Percentiles rank a stretch among this genome's conserved stretches.
Conservation (phyloP, 164 flowering plant species). For the Vitis amurensis region DNA sequence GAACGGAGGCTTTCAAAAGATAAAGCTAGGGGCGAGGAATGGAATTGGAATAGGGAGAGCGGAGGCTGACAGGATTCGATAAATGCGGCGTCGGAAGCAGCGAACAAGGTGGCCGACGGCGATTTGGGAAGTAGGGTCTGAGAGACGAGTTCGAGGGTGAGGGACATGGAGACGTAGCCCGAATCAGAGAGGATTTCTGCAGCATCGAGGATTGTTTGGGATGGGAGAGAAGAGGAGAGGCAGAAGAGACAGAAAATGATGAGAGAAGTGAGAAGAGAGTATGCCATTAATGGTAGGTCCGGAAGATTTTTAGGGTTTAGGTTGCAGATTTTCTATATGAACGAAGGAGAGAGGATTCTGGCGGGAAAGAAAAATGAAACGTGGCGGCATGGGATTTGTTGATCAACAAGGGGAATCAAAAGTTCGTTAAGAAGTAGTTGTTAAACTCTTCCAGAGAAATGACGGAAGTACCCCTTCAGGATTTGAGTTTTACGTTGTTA, state of each 20-base stretch:
- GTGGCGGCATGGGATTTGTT: not conserved
- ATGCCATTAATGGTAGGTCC: conserved; percentile 22
- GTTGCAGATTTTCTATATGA: not conserved
- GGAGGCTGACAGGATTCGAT: conserved; percentile 46
- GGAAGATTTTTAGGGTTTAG: not conserved
- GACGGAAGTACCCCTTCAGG: no score
- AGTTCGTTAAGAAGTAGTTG: no score
- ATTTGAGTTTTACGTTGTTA: no score
- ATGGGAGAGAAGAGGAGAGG: conserved; percentile 15
- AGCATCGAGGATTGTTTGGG: conserved; percentile 21
- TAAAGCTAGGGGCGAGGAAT: conserved; percentile 38
- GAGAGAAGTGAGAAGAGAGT: conserved; percentile 6
- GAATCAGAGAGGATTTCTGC: conserved; percentile 29
- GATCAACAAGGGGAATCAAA: not conserved
- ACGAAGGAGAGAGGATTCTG: conserved; percentile 2
- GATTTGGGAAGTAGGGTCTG: conserved; percentile 8
- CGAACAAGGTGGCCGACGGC: conserved; percentile 43
- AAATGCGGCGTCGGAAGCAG: conserved; percentile 56
- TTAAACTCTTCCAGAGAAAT: no score
- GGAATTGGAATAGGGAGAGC: conserved; percentile 47
- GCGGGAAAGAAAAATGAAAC: conserved; percentile 14
- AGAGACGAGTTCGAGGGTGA: conserved; percentile 20
- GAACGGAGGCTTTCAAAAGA: conserved; percentile 34
- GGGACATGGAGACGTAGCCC: conserved; percentile 38
- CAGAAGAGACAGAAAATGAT: conserved; percentile 8